Base-by-base conservation (phyloP, 2,329 filamentous ascomycete genomes). In the Aspergillus flavus region DNA sequence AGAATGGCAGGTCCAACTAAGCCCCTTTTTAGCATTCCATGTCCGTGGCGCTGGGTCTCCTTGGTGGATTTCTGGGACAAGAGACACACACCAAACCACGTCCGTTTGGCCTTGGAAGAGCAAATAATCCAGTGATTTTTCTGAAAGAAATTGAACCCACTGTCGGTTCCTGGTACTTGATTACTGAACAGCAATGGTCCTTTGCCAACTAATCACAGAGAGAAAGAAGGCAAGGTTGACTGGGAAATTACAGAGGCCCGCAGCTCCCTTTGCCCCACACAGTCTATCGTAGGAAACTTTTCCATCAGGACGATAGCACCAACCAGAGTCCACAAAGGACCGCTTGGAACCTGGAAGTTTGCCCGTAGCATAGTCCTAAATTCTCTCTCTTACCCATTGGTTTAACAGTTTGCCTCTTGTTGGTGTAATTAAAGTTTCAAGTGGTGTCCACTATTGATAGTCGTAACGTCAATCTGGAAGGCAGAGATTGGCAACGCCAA, bases 211-310 rank as follows among this genome's bases (percentile, higher is more conserved):
- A 21, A 23, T 46, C 43, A 23, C 43, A 10, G 21, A 46, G 43
- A 46, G 10, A 46, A 23, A 23, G n/a, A 46, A 36, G 10, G 19
- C 30, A 54, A 54, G 30, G n/a, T 46, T 36, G 23, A 12, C 10
- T 55, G 30, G 30, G 52, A 36, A 55, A 39, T 55, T 55, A 36
- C 52, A 26, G 34, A 55, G 52, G 52, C 52, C 52, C 52, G 52
- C 52, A 55, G n/a, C 52, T 55, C 32, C 52, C n/a, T 55, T 39
- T 26, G 52, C 52, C 52, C 52, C 52, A 39, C 52, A 53, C 50
- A 30, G n/a, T 54, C 32, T 55, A 55, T 55, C n/a, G 52, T 55
- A 41, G 52, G 52, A 55, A 21, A 55, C 34, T 55, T 55, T 36
- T 10, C 41, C n/a, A 39, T 55, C 32, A 55, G n/a, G 21, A 36